Evolutionary conservation across 345 rosid genomes (phyloP).

Genomic region (Anacardium occidentale): DNA sequence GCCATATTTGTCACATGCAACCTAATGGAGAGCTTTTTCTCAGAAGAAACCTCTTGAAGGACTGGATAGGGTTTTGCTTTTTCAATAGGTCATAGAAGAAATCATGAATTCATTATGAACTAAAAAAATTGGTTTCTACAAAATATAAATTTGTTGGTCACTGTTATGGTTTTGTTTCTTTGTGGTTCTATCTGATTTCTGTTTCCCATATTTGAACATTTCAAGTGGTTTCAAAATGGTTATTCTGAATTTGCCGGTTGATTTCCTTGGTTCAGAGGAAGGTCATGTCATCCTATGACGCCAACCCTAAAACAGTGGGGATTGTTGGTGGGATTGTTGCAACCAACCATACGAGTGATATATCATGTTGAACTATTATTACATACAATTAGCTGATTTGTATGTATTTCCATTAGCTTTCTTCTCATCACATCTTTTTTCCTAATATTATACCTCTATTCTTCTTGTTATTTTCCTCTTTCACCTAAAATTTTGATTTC

Average conservation of each 20-base stretch:
- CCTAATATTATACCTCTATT: not conserved
- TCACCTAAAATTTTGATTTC: slow-evolving; percentile 7
- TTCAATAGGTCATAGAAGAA: not conserved
- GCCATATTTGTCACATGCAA: not conserved
- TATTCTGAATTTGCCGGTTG: slow-evolving; percentile 19
- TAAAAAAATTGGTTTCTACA: not conserved
- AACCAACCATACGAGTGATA: slow-evolving; percentile 38
- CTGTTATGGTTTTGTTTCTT: not conserved
- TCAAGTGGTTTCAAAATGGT: slow-evolving; percentile 11
- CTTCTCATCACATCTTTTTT: not conserved
- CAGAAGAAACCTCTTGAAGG: not conserved
- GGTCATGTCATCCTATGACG: slow-evolving; percentile 47
- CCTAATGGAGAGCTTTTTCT: not conserved
- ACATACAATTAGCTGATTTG: slow-evolving; percentile 22
- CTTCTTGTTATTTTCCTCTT: not conserved
- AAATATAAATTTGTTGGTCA: not conserved
- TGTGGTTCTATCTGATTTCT: too few species aligned
- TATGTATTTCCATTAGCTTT: slow-evolving; percentile 1
- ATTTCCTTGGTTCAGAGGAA: slow-evolving; percentile 48
- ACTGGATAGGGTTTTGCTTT: not conserved
- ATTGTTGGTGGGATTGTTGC: slow-evolving; percentile 18
- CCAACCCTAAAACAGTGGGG: slow-evolving; percentile 36
- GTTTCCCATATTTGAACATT: not conserved
- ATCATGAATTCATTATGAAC: not conserved
- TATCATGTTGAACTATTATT: slow-evolving; percentile 37